Conservation (phyloP, 768 basidiomycete species). For the Lactarius akahatsu region DNA sequence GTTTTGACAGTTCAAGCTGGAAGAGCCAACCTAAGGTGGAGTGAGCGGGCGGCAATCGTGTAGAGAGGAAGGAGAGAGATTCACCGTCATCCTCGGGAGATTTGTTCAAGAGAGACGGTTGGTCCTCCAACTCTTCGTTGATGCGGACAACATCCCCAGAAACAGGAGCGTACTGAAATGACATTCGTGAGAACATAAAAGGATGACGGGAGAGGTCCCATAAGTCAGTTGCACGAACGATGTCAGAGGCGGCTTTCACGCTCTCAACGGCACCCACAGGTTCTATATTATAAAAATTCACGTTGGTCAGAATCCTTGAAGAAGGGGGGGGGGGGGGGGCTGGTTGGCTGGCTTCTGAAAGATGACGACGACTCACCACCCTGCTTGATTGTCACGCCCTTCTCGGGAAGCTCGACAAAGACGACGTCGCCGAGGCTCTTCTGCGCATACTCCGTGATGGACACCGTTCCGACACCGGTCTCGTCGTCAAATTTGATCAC, state of each 20-base stretch:
- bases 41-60: slow-evolving; percentile 1
- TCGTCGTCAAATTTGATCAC: slow-evolving; percentile 73
- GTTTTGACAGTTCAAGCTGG: slow-evolving; percentile 81
- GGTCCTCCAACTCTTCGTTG: slow-evolving; percentile 63
- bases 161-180: slow-evolving; percentile 80
- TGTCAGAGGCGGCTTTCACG: slow-evolving; percentile 95
- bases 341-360: neutral
- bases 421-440: slow-evolving; percentile 92
- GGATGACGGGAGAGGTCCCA: neutral
- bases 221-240: slow-evolving; percentile 48
- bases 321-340: neutral
- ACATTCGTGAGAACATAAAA: slow-evolving; percentile 23
- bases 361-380: slow-evolving; percentile 59
- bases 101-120: slow-evolving; percentile 87
- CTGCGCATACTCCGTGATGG: slow-evolving; percentile 92
- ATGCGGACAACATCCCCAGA: slow-evolving; percentile 81
- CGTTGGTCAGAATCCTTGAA: neutral
- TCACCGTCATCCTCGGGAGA: slow-evolving; percentile 80
- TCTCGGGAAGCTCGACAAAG: slow-evolving; percentile 83
- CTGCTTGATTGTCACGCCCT: slow-evolving; percentile 60
- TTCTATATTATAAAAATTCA: slow-evolving; percentile 38
- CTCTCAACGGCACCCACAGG: slow-evolving; percentile 92
- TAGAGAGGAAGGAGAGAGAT: slow-evolving; percentile 25
- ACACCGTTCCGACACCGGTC: slow-evolving; percentile 74
- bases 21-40: slow-evolving; percentile 82